Conservation (phyloP, 2,329 filamentous ascomycete genomes). For the Hypoxylon sp. region DNA sequence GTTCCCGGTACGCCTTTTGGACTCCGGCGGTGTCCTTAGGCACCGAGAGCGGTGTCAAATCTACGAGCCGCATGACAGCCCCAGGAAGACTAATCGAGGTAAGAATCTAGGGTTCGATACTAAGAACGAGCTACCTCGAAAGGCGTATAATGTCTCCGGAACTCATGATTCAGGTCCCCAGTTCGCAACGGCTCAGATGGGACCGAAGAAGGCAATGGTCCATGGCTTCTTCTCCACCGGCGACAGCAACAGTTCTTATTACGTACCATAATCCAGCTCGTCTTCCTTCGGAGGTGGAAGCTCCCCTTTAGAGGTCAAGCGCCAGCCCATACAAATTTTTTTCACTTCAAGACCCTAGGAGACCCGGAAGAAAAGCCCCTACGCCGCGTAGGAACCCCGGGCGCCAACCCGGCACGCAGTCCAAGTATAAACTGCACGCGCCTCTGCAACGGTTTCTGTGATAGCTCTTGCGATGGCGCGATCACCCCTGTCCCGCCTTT, state of each 20-base stretch:
- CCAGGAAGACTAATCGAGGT: too few species aligned
- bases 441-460: not conserved
- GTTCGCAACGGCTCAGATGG: too few species aligned
- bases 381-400: conserved; percentile 4
- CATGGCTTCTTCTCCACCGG: conserved; percentile 11
- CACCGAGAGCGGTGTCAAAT: conserved; percentile 19
- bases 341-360: conserved; percentile 6
- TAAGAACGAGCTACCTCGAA: not conserved
- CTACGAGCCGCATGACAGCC: conserved; percentile 18
- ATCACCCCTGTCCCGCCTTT: conserved; percentile 30
- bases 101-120: conserved; percentile 1
- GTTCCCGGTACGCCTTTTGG: conserved; percentile 1
- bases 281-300: conserved; percentile 32
- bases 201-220: too few species aligned
- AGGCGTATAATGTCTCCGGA: conserved; percentile 11
- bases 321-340: conserved; percentile 11
- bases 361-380: not conserved
- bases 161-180: conserved; percentile 7
- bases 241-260: conserved; percentile 5
- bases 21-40: not conserved
- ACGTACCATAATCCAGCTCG: conserved; percentile 25
- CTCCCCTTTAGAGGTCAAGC: conserved; percentile 39
- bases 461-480: conserved; percentile 26
- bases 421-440: conserved; percentile 13
- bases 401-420: conserved; percentile 20